phyloP scores from a whole-genome alignment of 768 basidiomycete genomes.

The Mycena galopus region DNA sequence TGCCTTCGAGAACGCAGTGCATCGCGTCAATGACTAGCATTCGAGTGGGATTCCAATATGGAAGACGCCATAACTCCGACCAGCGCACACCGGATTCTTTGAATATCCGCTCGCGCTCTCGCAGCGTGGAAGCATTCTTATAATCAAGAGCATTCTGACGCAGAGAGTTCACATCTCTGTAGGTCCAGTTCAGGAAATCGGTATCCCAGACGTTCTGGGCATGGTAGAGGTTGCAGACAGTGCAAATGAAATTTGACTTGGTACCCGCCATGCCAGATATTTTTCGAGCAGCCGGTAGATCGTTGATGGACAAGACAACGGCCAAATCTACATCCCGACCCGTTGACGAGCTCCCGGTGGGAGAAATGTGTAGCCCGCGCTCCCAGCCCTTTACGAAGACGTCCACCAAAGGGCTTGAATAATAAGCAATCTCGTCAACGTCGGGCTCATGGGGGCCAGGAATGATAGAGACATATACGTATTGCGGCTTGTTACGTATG shows the following conservation, averaged over 20 bases:
- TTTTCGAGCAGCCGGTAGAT: no score
- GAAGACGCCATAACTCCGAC: no score
- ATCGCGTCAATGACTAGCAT: slow-evolving; percentile 45
- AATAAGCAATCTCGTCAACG: slow-evolving; percentile 40
- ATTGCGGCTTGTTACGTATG: slow-evolving; percentile 43
- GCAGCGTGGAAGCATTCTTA: no score
- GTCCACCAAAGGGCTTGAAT: slow-evolving; percentile 41
- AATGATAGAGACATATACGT: slow-evolving; percentile 43
- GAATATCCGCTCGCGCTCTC: no score
- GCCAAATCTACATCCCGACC: no score
- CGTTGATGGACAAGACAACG: no score
- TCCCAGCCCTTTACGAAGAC: slow-evolving; percentile 35
- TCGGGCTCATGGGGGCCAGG: slow-evolving; percentile 42
- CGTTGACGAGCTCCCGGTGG: no score
- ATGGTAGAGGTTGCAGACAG: slow-evolving; percentile 38
- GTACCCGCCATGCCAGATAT: no score
- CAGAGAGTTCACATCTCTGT: slow-evolving; percentile 6
- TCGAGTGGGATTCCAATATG: slow-evolving; percentile 42
- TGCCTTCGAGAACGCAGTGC: slow-evolving; percentile 45
- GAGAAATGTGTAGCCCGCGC: slow-evolving; percentile 19
- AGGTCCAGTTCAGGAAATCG: slow-evolving; percentile 22
- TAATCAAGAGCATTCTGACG: slow-evolving; percentile 16
- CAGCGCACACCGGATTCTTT: no score
- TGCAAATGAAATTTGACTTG: no score
- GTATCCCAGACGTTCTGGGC: slow-evolving; percentile 1